Conservation (phyloP, 192 early-diverging fungal species). For the Podila clonocystis region DNA sequence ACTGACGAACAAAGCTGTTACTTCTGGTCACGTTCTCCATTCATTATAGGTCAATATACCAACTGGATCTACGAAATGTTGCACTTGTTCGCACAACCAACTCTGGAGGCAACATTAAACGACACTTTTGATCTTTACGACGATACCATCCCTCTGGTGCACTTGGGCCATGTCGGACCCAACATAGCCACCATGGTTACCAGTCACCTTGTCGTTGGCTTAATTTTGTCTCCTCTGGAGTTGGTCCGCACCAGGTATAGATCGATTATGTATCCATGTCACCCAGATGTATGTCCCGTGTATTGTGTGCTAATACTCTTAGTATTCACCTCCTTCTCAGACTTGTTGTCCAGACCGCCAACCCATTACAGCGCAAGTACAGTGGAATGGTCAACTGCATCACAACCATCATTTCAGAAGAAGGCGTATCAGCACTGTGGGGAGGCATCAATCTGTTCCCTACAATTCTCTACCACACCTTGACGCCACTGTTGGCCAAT, state of each 20-base stretch:
- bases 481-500: constrained; percentile 79
- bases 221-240: constrained; percentile 90
- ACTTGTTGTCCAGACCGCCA: constrained; percentile 86
- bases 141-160: constrained; percentile 81
- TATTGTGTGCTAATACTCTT: not conserved
- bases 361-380: constrained; percentile 85
- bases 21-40: no score
- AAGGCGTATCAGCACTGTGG: constrained; percentile 76
- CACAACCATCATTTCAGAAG: constrained; percentile 78
- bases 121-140: constrained; percentile 96
- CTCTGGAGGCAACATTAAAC: constrained; percentile 90
- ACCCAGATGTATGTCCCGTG: no score
- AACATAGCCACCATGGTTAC: constrained; percentile 79
- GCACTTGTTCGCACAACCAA: constrained; percentile 83
- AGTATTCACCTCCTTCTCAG: constrained; percentile 41
- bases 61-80: constrained; percentile 83
- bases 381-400: constrained; percentile 83
- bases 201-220: constrained; percentile 81
- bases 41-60: constrained; percentile 79
- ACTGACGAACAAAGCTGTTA: no score
- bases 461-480: constrained; percentile 81
- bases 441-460: constrained; percentile 78
- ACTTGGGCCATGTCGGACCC: constrained; percentile 69
- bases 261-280: not conserved
- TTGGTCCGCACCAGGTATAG: constrained; percentile 86